These are phyloP conservation scores for Rosa lucieae DNA, from an alignment of 306 rosid species.

Conservation along the genomic window DNA sequence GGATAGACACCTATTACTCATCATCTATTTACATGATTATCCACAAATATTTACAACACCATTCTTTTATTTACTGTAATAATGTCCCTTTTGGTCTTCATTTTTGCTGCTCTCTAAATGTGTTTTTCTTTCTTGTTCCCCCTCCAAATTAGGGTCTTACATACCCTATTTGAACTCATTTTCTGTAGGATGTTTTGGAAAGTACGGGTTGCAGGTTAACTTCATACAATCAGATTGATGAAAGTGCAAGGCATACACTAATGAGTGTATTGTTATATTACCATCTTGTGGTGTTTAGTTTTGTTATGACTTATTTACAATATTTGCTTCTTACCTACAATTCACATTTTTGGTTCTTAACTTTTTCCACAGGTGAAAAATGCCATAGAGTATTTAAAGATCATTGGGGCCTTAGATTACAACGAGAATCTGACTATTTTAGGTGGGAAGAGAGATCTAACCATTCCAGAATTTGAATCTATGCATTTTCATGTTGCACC, in stretches of 20 bases:
- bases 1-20: no score
- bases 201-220: constrained; percentile 73
- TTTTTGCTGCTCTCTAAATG: neutral
- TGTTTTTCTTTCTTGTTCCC: neutral
- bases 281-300: neutral
- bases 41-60: no score
- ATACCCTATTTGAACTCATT: constrained; percentile 71
- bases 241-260: constrained; percentile 11
- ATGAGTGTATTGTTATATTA: neutral
- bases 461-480: neutral
- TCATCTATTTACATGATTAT: no score
- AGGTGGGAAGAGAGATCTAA: constrained; percentile 46
- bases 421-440: constrained; percentile 75
- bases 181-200: constrained; percentile 87
- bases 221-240: constrained; percentile 83
- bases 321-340: constrained; percentile 25
- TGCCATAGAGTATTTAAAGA: constrained; percentile 82
- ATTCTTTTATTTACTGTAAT: neutral
- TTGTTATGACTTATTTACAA: neutral
- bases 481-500: constrained; percentile 16
- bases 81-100: neutral
- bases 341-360: constrained; percentile 22
- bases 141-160: constrained; percentile 66
- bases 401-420: constrained; percentile 88
- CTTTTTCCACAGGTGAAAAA: constrained; percentile 72